A percentile compares a stretch with the other conserved stretches of the same genome.
These are phyloP conservation scores for Annona cherimola DNA, from an alignment of 164 flowering plant genomes.

Conservation along the genomic window DNA sequence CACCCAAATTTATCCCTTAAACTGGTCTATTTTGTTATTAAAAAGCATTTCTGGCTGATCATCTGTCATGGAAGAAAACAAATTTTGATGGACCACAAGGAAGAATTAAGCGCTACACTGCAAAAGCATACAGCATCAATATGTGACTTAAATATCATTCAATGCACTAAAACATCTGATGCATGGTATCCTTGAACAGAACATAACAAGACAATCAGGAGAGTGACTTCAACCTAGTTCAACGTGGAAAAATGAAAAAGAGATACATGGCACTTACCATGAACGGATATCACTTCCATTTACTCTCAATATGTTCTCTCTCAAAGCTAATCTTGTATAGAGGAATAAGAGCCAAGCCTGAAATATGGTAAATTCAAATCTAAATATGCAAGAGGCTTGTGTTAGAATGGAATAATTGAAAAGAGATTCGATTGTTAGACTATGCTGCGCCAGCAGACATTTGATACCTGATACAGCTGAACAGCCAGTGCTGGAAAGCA, in stretches of 20 bases:
- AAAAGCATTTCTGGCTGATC: too few relatives aligned
- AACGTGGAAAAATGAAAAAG: too few relatives aligned
- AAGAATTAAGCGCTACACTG: too few relatives aligned
- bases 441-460: slow-evolving; percentile 1
- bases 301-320: slow-evolving; percentile 82
- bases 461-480: slow-evolving; percentile 82
- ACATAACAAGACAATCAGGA: not conserved
- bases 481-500: slow-evolving; percentile 95
- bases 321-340: slow-evolving; percentile 86
- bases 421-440: slow-evolving; percentile 1
- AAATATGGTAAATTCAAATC: slow-evolving; percentile 7
- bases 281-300: slow-evolving; percentile 98
- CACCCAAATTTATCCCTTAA: too few relatives aligned
- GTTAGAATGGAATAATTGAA: not conserved
- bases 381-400: not conserved
- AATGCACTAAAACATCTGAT: too few relatives aligned
- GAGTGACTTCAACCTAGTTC: not conserved
- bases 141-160: too few relatives aligned
- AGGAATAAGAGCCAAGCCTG: slow-evolving; percentile 95
- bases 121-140: too few relatives aligned
- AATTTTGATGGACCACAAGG: too few relatives aligned
- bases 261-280: slow-evolving; percentile 44
- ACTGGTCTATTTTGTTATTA: too few relatives aligned
- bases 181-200: not conserved
- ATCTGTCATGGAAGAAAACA: too few relatives aligned